A percentile compares a stretch with the other conserved stretches of the same genome.
phyloP scores from a whole-genome alignment of 495 filamentous ascomycete species.

The Amphirosellinia nigrospora region DNA sequence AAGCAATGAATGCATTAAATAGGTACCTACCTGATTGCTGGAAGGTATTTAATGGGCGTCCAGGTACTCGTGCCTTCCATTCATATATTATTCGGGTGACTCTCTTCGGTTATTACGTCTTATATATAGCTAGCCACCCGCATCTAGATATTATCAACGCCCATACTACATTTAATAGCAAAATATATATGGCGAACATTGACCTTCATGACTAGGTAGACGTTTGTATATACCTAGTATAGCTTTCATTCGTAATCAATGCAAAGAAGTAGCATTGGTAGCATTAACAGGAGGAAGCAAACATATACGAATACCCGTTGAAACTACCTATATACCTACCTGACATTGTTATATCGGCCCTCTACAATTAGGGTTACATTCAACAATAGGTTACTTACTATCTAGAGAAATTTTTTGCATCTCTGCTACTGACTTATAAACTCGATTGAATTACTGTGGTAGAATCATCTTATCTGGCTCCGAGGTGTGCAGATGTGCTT shows the following conservation, averaged over 20 bases:
- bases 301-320: too few species aligned
- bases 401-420: not conserved
- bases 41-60: not conserved
- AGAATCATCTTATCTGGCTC: not conserved
- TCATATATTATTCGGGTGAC: not conserved
- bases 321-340: too few species aligned
- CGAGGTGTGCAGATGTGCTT: not conserved
- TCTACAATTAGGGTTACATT: not conserved
- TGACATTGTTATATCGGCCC: not conserved
- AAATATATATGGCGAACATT: not conserved
- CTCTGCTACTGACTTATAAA: not conserved
- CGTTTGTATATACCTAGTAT: too few species aligned
- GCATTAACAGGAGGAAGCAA: too few species aligned
- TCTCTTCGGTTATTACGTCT: constrained; percentile 6
- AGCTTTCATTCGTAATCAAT: too few species aligned
- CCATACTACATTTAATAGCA: not conserved
- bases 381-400: not conserved
- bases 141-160: too few species aligned
- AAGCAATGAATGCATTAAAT: too few species aligned
- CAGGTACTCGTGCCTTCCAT: constrained; percentile 5
- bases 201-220: too few species aligned
- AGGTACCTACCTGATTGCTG: constrained; percentile 1
- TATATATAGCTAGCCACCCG: too few species aligned
- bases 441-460: not conserved
- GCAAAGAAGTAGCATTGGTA: not conserved